phyloP scores from a whole-genome alignment of 2,329 filamentous ascomycete genomes.

The Paecilomyces sp. region DNA sequence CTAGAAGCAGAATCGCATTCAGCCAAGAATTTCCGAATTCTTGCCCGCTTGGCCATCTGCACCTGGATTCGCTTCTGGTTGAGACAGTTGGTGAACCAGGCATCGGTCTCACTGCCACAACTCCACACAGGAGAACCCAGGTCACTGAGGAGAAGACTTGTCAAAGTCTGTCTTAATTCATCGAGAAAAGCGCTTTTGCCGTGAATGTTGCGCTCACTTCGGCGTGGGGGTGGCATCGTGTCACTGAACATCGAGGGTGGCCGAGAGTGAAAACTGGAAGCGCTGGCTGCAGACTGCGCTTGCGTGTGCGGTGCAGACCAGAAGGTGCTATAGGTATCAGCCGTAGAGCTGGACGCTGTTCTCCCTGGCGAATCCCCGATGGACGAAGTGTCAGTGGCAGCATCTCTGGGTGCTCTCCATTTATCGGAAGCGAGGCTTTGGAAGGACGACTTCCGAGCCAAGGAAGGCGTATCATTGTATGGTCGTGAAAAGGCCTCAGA shows the following conservation, averaged over 20 bases:
- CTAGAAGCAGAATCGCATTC: conserved; percentile 26
- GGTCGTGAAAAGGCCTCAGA: conserved; percentile 23
- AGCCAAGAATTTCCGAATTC: conserved; percentile 30
- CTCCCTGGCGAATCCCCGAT: conserved; percentile 51
- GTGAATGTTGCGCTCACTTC: conserved; percentile 40
- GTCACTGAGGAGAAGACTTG: conserved; percentile 80
- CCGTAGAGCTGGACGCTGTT: conserved; percentile 64
- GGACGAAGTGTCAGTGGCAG: conserved; percentile 55
- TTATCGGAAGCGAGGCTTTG: conserved; percentile 64
- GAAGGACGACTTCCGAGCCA: conserved; percentile 56
- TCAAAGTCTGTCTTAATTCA: conserved; percentile 71
- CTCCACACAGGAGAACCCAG: conserved; percentile 78
- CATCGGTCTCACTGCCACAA: conserved; percentile 87
- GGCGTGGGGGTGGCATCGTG: conserved; percentile 22
- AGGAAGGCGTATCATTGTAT: conserved; percentile 27
- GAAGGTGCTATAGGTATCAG: conserved; percentile 71
- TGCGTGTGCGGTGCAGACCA: conserved; percentile 80
- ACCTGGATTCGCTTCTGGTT: conserved; percentile 42
- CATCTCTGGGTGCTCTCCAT: conserved; percentile 52
- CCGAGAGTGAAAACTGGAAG: conserved; percentile 49
- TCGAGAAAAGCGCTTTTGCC: conserved; percentile 73
- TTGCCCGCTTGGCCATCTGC: conserved; percentile 33
- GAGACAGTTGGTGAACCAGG: conserved; percentile 60
- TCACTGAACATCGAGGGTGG: conserved; percentile 37
- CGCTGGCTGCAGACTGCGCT: conserved; percentile 56